phyloP scores from a whole-genome alignment of 2,329 filamentous ascomycete species.

The Colletotrichum spinosum region DNA sequence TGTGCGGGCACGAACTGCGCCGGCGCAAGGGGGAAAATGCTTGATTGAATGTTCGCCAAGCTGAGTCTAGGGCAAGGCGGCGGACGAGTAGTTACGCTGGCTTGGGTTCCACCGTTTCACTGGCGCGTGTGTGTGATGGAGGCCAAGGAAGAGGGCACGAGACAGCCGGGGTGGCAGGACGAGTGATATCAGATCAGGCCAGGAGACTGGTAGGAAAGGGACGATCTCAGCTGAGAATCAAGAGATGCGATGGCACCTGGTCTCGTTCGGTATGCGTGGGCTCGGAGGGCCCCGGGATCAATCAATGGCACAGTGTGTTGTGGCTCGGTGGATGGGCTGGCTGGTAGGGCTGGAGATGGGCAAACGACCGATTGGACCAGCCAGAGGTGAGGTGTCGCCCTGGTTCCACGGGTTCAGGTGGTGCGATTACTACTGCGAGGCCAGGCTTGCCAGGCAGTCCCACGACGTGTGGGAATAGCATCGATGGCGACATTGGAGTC shows the following conservation, averaged over 20 bases:
- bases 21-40: neutral
- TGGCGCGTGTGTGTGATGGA: neutral
- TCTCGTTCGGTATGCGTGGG: neutral
- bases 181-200: slow-evolving; percentile 32
- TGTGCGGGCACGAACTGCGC: neutral
- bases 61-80: neutral
- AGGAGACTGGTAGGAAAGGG: slow-evolving; percentile 3
- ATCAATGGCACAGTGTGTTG: too few relatives aligned
- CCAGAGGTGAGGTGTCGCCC: too few relatives aligned
- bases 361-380: too few relatives aligned
- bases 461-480: slow-evolving; percentile 24
- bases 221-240: slow-evolving; percentile 29
- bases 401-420: too few relatives aligned
- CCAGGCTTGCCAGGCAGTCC: slow-evolving; percentile 4
- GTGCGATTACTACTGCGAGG: neutral
- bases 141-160: slow-evolving; percentile 26
- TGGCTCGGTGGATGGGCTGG: too few relatives aligned
- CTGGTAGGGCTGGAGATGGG: too few relatives aligned
- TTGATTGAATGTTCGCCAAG: slow-evolving; percentile 20
- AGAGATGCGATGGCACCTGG: slow-evolving; percentile 14
- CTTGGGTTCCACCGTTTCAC: neutral
- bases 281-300: slow-evolving; percentile 11
- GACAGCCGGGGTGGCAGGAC: slow-evolving; percentile 24
- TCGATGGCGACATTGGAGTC: slow-evolving; percentile 13
- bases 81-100: neutral